Base-by-base conservation (phyloP, 768 basidiomycete species). In the Trametopsis cervina region DNA sequence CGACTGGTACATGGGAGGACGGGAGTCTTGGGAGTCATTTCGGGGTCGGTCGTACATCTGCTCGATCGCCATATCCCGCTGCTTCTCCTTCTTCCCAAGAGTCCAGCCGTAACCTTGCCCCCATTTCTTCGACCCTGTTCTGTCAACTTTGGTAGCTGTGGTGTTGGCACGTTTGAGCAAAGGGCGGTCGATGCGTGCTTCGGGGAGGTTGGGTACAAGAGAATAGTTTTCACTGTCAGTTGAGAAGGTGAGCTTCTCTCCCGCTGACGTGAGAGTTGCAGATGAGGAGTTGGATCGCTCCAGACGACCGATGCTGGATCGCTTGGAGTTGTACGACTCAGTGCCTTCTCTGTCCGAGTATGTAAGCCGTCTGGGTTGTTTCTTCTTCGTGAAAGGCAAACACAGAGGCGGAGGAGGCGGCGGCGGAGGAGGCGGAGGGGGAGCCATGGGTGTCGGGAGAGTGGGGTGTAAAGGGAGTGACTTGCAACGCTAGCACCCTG, bases 31-130 rank as follows among this genome's bases (percentile, higher is more conserved):
- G 38, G 57, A 49, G 66, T 59, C 52, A 63, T 60, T 44, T 63
- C 54, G 1, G 69, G 67, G 24, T 61, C 63, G 55, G 60, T 44
- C 51, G 57, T 46, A 61, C 56, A 40, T 47, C 15, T 60, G 58
- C 26, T 62, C 61, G 46, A 69, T 66, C 15, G 57, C 60, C 59
- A 58, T 42, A 50, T 57, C 47, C 61, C 59, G 49, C 53, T 58
- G 50, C 64, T 67, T 49, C 50, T 59, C 27, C 47, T 60, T 63
- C 67, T 71, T 80, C 38, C 83, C 82, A 33, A 77, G 44, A 0
- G 82, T 82, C 79, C 81, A 82, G 33, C 83, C 82, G 62, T 83
- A 85, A n/a, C 83, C 84, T 74, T 76, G 81, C 59, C 69, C 78
- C 54, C 56, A 58, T 46, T 59, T 60, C 40, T 64, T 65, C 33